Base-by-base conservation (phyloP, 148 eudicot genomes). In the Silene conica region DNA sequence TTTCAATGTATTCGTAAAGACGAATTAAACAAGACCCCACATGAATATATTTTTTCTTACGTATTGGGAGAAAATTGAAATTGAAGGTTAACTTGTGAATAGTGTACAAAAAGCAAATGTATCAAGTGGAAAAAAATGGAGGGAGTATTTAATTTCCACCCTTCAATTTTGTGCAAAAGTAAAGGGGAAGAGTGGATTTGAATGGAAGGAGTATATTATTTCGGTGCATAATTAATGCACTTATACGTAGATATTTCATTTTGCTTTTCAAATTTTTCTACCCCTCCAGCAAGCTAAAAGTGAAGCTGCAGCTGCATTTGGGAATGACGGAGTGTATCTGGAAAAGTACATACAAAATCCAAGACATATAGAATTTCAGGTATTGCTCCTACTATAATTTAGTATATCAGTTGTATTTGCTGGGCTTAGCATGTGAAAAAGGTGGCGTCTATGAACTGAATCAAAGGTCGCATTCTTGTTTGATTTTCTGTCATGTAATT, bases 221-320 rank as follows among this genome's bases (percentile, higher is more conserved):
- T 69, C 26, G 28, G 67, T 19, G 12, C 66, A 48, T 69, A 21
- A 62, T 65, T 52, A 46, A 16, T 73, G 45, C 28, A 60, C 34
- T 18, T 58, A 43, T 48, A 23, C n/a, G n/a, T 70, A 12, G 21
- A 21, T 14, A 46, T 20, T 8, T 62, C 60, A 13, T 60, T 15
- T 20, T 57, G 18, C 0, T 67, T 48, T 58, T 43, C 13, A 5
- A 22, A 57, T 25, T 60, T 34, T 66, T 62, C 56, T 28, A 38
- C 64, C 13, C 20, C 71, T 46, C 70, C 81, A 95, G 99, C 94
- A 89, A 92, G 99, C 99, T 64, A 87, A 95, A 82, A 89, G 87
- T 82, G 99, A 95, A 85, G 99, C 99, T 79, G 99, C 96, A 54
- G 99, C 99, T 80, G 99, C 99, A 63, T 95, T 95, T 83, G 96